These are phyloP conservation scores for Flaveria ramosissima DNA, from an alignment of 129 eudicot genomes.

Conservation along the genomic window DNA sequence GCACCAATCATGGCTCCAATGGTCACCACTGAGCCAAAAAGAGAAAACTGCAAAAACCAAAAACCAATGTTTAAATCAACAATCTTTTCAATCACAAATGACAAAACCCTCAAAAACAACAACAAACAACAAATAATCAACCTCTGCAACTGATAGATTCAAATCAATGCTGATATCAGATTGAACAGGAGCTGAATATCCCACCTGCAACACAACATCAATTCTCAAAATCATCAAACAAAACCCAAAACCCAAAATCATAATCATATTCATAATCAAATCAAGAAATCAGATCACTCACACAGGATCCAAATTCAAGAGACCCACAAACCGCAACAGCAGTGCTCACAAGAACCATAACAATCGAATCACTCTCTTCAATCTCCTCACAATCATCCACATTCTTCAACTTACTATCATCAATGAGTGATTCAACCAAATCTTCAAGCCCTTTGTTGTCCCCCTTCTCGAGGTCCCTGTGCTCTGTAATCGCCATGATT, in stretches of 20 bases:
- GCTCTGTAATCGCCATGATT: constrained; percentile 54
- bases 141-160: constrained; percentile 68
- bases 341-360: constrained; percentile 72
- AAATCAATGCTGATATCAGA: constrained; percentile 70
- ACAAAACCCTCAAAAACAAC: not conserved
- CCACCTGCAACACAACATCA: constrained; percentile 65
- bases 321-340: constrained; percentile 92
- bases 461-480: constrained; percentile 55
- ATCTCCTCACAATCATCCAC: constrained; percentile 34
- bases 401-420: constrained; percentile 24
- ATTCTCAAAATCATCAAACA: constrained; percentile 13
- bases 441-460: constrained; percentile 49
- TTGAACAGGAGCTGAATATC: constrained; percentile 89
- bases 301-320: constrained; percentile 85
- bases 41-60: constrained; percentile 57
- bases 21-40: constrained; percentile 81
- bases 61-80: not conserved
- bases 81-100: not conserved
- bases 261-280: constrained; percentile 5
- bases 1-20: constrained; percentile 97
- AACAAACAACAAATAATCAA: constrained; percentile 6
- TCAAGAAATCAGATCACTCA: constrained; percentile 42
- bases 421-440: constrained; percentile 54
- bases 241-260: not conserved
- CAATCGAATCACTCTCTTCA: constrained; percentile 44